phyloP scores from a whole-genome alignment of 352 stramenopile species.

The Ophiocytium majus region DNA sequence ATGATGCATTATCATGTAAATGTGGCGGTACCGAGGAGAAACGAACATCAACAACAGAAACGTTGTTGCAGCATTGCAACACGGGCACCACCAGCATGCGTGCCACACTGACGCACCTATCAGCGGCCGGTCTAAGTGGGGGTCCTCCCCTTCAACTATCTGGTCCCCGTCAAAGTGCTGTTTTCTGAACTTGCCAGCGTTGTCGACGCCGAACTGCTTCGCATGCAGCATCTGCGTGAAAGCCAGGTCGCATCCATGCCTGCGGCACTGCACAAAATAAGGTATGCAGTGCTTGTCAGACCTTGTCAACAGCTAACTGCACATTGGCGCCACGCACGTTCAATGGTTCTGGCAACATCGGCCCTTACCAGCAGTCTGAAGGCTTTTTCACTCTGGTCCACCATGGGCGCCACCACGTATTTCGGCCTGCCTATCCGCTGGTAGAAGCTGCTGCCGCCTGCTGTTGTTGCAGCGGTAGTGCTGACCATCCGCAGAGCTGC shows the following conservation, averaged over 20 bases:
- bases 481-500: no score
- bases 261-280: constrained; percentile 17
- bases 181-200: constrained; percentile 60
- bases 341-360: neutral
- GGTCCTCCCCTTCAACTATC: neutral
- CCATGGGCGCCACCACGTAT: constrained; percentile 32
- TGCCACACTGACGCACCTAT: neutral
- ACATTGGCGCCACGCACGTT: neutral
- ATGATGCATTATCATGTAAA: neutral
- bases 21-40: neutral
- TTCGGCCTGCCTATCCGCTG: neutral
- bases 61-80: neutral
- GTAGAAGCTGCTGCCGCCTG: constrained; percentile 4
- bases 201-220: constrained; percentile 73
- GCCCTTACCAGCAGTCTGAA: constrained; percentile 26
- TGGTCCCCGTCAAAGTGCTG: constrained; percentile 27
- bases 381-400: constrained; percentile 32
- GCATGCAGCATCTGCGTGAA: constrained; percentile 89
- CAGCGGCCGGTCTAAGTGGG: neutral
- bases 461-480: no score
- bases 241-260: constrained; percentile 46
- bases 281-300: no score
- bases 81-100: neutral
- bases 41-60: neutral
- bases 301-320: neutral